A percentile compares a stretch with the other conserved stretches of the same genome.
Evolutionary conservation across 148 eudicot genomes (phyloP).

Genomic region (Arbutus unedo): DNA sequence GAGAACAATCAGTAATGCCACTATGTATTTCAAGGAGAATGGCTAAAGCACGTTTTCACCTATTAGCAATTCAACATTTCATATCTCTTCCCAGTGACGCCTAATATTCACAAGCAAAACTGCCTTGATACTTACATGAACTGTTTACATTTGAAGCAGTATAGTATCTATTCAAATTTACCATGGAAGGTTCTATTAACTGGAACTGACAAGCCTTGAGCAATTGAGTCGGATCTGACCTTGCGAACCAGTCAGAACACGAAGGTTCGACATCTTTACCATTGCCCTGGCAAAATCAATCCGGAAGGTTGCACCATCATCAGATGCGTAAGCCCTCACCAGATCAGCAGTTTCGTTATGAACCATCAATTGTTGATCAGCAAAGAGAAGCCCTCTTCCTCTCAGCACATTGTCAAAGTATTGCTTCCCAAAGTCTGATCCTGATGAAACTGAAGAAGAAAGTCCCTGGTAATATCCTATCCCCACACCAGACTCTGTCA

Average conservation of each 20-base stretch:
- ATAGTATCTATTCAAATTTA: not conserved
- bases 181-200: not conserved
- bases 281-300: constrained; percentile 40
- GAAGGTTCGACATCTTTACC: constrained; percentile 39
- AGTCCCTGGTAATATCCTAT: constrained; percentile 6
- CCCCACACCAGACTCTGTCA: constrained; percentile 19
- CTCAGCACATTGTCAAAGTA: constrained; percentile 36
- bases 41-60: not conserved
- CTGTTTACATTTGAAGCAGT: too few relatives aligned
- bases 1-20: not conserved
- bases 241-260: constrained; percentile 24
- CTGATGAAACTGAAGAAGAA: constrained; percentile 27
- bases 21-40: not conserved
- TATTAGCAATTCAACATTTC: not conserved
- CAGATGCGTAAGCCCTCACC: constrained; percentile 39
- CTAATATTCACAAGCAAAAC: not conserved
- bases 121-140: too few relatives aligned
- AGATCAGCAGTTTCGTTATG: constrained; percentile 33
- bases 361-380: constrained; percentile 52
- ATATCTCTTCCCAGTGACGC: too few relatives aligned
- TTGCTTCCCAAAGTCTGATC: constrained; percentile 33
- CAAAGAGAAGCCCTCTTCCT: constrained; percentile 44
- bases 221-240: constrained; percentile 36
- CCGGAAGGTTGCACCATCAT: constrained; percentile 36
- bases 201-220: constrained; percentile 21